Evolutionary conservation across 2,329 filamentous ascomycete genomes (phyloP).

Genomic region (Aspergillus puulaauensis): DNA sequence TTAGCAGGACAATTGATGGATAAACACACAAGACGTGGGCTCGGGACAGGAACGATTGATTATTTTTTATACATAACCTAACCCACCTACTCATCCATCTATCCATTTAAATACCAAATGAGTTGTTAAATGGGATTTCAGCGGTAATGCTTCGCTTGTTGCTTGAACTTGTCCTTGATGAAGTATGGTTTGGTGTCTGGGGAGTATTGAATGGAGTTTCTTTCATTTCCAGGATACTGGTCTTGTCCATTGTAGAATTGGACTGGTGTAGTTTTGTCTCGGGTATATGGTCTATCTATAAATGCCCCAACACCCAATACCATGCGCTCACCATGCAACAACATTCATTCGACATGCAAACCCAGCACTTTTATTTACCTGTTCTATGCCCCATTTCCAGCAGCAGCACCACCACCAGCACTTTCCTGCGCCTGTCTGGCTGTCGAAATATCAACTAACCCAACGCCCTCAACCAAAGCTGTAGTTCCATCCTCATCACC

Average conservation of each 20-base stretch:
- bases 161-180: neutral
- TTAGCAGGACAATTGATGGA: conserved; percentile 20
- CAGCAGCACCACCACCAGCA: neutral
- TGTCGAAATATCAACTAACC: conserved; percentile 32
- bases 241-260: no score
- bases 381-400: neutral
- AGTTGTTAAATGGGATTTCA: neutral
- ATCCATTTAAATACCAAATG: conserved; percentile 3
- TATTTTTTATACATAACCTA: conserved; percentile 5
- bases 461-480: conserved; percentile 36
- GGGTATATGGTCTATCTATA: neutral
- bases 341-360: neutral
- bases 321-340: neutral
- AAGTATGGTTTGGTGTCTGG: neutral
- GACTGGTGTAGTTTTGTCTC: neutral
- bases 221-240: neutral
- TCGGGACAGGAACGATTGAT: neutral
- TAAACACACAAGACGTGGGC: neutral
- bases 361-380: neutral
- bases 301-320: neutral
- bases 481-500: conserved; percentile 20
- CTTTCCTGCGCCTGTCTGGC: conserved; percentile 14
- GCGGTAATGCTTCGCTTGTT: neutral
- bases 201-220: neutral
- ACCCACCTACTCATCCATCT: conserved; percentile 1